These are phyloP conservation scores for Acanthamoeba lenticulata DNA, from an alignment of 208 protist species.

Conservation along the genomic window DNA sequence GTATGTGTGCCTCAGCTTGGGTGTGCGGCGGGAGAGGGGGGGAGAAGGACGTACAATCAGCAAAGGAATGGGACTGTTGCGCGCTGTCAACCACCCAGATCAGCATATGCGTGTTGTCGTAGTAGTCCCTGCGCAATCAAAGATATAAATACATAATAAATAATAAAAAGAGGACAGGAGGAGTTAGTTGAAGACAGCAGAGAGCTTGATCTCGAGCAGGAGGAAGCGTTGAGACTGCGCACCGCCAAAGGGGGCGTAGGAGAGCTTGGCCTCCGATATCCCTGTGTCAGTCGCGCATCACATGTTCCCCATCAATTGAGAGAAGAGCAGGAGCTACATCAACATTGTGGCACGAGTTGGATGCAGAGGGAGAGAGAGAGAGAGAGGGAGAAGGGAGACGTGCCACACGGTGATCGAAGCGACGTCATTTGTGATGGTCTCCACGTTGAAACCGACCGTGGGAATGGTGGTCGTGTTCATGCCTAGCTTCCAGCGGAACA, in stretches of 20 bases:
- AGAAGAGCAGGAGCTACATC: no score
- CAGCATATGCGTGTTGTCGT: background rate
- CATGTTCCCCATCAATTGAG: no score
- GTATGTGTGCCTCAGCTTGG: background rate
- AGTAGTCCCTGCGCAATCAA: background rate
- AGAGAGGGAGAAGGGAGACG: background rate
- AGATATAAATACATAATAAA: background rate
- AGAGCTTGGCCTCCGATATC: background rate
- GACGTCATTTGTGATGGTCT: conserved; percentile 80
- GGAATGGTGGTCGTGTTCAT: conserved; percentile 85
- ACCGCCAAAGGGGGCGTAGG: background rate
- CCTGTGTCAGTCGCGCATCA: background rate
- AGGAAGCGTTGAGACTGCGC: no score
- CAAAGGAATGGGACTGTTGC: background rate
- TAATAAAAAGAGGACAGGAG: no score
- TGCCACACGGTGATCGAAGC: background rate
- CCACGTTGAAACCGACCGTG: conserved; percentile 94
- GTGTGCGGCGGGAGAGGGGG: background rate
- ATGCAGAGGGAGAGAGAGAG: no score
- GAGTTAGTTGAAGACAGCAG: no score
- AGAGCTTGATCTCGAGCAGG: no score
- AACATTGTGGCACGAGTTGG: no score
- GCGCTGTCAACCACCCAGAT: background rate
- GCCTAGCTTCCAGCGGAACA: background rate
- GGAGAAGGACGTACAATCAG: background rate